Conservation (phyloP, 2,329 filamentous ascomycete genomes). For the Salinomyces thailandicus region DNA sequence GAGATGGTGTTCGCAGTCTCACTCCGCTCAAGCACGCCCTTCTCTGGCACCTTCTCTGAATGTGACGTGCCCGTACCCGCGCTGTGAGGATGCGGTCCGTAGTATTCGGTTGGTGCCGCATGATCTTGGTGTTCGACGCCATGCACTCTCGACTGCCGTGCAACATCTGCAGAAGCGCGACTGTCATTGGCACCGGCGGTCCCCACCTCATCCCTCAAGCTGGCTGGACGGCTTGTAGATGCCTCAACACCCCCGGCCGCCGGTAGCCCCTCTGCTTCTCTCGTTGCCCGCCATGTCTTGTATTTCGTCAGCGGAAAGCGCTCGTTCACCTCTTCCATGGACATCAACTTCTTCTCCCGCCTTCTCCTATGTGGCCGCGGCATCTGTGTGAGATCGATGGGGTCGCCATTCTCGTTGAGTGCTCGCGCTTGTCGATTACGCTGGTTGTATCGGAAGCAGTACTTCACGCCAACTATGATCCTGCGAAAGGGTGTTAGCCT, state of each 20-base stretch:
- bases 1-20: constrained; percentile 18
- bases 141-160: constrained; percentile 28
- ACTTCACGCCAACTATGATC: constrained; percentile 99
- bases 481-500: constrained; percentile 37
- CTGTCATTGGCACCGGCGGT: constrained; percentile 24
- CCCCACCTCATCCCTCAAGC: constrained; percentile 55
- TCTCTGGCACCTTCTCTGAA: constrained; percentile 20
- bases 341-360: constrained; percentile 97
- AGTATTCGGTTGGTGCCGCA: constrained; percentile 27
- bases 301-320: constrained; percentile 95
- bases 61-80: constrained; percentile 7
- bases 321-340: constrained; percentile 97
- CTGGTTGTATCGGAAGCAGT: constrained; percentile 97
- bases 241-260: constrained; percentile 73
- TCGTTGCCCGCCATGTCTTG: constrained; percentile 81
- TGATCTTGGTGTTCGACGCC: constrained; percentile 37
- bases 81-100: constrained; percentile 8
- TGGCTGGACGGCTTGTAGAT: constrained; percentile 61
- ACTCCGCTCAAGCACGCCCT: constrained; percentile 23
- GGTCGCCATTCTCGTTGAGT: constrained; percentile 68
- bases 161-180: constrained; percentile 21
- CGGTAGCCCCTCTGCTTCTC: constrained; percentile 73
- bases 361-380: constrained; percentile 67
- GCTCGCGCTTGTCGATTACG: constrained; percentile 70
- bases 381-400: constrained; percentile 78